Conservation (phyloP, 140 eudicot species). For the Erigeron philadelphicus region DNA sequence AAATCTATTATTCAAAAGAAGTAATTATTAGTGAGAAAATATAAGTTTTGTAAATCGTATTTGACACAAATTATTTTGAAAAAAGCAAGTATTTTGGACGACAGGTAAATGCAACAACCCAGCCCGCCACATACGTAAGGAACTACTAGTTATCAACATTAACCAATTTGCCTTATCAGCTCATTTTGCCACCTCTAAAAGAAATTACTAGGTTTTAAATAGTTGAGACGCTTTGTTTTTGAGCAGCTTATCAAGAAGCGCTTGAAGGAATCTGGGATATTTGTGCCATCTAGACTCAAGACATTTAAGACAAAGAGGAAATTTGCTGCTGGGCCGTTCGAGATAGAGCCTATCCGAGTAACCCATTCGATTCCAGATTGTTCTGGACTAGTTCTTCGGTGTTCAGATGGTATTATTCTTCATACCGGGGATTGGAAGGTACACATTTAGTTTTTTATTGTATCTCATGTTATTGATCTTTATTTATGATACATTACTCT, state of each 20-base stretch:
- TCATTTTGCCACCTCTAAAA: conserved; percentile 10
- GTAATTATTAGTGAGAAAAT: not conserved
- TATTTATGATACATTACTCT: not conserved
- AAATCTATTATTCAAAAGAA: not conserved
- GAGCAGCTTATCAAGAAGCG: conserved; percentile 93
- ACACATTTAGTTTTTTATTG: conserved; percentile 18
- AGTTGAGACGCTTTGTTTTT: conserved; percentile 24
- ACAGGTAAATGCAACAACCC: not conserved
- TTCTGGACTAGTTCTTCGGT: conserved; percentile 92
- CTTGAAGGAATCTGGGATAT: conserved; percentile 91
- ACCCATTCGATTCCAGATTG: conserved; percentile 99
- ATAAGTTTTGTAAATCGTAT: not conserved
- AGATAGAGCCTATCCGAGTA: conserved; percentile 90
- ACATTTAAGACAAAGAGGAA: conserved; percentile 66
- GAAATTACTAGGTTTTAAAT: conserved; percentile 8
- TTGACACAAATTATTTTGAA: not conserved
- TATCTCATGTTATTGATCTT: conserved; percentile 4
- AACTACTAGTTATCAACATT: not conserved
- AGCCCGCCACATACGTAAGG: not conserved
- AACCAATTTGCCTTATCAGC: not conserved
- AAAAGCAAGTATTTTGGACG: not conserved
- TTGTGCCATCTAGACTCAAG: conserved; percentile 92
- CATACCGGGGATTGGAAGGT: conserved; percentile 99
- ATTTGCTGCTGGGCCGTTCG: conserved; percentile 92
- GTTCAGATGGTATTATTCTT: conserved; percentile 90